phyloP scores from a whole-genome alignment of 345 rosid genomes.

The Gossypium arboreum region DNA sequence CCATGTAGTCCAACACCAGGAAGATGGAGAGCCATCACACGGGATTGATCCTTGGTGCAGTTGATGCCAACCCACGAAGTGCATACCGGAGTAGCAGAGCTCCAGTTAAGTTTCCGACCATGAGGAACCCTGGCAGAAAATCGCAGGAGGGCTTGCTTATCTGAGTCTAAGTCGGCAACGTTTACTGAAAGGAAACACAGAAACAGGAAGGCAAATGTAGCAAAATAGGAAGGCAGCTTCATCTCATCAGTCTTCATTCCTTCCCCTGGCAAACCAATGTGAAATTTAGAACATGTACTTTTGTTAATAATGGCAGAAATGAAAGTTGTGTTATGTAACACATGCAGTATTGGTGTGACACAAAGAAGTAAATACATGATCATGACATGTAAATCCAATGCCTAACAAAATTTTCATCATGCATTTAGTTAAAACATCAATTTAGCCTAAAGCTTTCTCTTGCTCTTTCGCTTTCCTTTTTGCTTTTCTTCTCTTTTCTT shows the following conservation, averaged over 20 bases:
- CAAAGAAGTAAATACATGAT: slow-evolving; percentile 5
- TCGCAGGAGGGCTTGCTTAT: slow-evolving; percentile 68
- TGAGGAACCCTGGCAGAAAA: slow-evolving; percentile 72
- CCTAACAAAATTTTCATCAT: background rate
- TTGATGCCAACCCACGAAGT: slow-evolving; percentile 75
- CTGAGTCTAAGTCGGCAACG: slow-evolving; percentile 51
- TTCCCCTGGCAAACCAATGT: slow-evolving; percentile 24
- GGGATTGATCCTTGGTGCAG: slow-evolving; percentile 47
- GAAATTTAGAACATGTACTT: background rate
- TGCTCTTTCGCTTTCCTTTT: too few species aligned
- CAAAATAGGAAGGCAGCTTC: slow-evolving; percentile 32
- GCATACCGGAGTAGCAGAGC: slow-evolving; percentile 43
- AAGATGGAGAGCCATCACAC: slow-evolving; percentile 65
- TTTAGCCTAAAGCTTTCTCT: too few species aligned
- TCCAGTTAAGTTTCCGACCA: slow-evolving; percentile 79
- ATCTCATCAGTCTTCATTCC: slow-evolving; percentile 26
- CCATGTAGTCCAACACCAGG: slow-evolving; percentile 82
- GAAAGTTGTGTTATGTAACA: background rate
- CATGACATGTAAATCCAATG: slow-evolving; percentile 3
- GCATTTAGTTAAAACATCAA: background rate
- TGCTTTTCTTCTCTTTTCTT: too few species aligned
- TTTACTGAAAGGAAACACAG: slow-evolving; percentile 30
- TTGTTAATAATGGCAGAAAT: background rate
- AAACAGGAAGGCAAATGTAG: slow-evolving; percentile 33
- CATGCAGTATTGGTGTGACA: background rate